Evolutionary conservation across 208 protist genomes (phyloP).

Genomic region (Phytomonas sp.): DNA sequence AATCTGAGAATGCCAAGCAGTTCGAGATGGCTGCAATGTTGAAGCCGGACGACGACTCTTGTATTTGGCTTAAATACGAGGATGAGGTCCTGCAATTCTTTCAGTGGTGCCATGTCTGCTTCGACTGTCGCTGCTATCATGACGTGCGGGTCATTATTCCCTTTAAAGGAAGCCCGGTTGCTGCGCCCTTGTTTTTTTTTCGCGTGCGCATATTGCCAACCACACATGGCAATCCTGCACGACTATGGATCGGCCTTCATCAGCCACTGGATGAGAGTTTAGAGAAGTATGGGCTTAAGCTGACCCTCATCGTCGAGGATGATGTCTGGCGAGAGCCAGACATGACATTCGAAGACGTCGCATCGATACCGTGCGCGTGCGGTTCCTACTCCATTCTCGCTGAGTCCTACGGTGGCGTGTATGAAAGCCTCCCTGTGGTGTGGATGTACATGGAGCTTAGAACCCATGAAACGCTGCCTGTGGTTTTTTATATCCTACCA

Average conservation of each 20-base stretch:
- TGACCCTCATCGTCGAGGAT: constrained; percentile 32
- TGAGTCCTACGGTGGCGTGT: constrained; percentile 46
- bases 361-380: constrained; percentile 6
- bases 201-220: constrained; percentile 14
- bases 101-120: constrained; percentile 41
- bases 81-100: constrained; percentile 32
- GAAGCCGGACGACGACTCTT: constrained; percentile 14
- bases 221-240: constrained; percentile 13
- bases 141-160: constrained; percentile 37
- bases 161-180: constrained; percentile 19
- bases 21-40: neutral
- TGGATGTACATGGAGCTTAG: constrained; percentile 66
- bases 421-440: constrained; percentile 31
- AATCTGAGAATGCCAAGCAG: neutral
- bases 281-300: constrained; percentile 24
- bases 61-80: constrained; percentile 33
- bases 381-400: constrained; percentile 29
- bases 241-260: constrained; percentile 62
- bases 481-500: constrained; percentile 41
- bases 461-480: constrained; percentile 10
- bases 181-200: constrained; percentile 25
- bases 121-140: constrained; percentile 54
- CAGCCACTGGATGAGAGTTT: constrained; percentile 19
- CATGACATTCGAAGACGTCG: neutral
- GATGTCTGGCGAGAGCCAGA: constrained; percentile 7